A percentile compares a stretch with the other conserved stretches of the same genome.
These are phyloP conservation scores for Nissolia schottii DNA, from an alignment of 306 rosid species.

Conservation along the genomic window DNA sequence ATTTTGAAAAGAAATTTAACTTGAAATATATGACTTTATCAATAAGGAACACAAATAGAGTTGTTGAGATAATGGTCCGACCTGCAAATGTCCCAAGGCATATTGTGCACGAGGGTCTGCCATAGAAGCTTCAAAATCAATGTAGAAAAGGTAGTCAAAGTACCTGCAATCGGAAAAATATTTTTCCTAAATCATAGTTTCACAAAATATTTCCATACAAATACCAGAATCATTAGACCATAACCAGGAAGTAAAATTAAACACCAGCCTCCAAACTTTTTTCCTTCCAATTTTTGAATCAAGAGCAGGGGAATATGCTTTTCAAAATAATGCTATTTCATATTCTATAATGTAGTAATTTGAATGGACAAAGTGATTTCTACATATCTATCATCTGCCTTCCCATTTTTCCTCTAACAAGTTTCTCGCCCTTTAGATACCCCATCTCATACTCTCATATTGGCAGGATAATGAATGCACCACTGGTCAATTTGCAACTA, in stretches of 20 bases:
- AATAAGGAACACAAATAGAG: not conserved
- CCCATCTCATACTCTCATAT: not conserved
- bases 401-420: not conserved
- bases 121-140: slow-evolving; percentile 91
- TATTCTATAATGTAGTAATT: not conserved
- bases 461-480: slow-evolving; percentile 5
- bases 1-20: not conserved
- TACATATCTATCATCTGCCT: not conserved
- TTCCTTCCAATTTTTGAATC: not conserved
- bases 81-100: slow-evolving; percentile 84
- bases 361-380: slow-evolving; percentile 7
- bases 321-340: not conserved
- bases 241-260: not conserved
- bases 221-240: slow-evolving; percentile 7
- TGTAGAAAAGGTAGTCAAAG: slow-evolving; percentile 81
- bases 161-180: slow-evolving; percentile 49
- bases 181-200: not conserved
- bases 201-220: not conserved
- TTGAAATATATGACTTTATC: not conserved
- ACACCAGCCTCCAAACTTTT: not conserved
- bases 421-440: not conserved
- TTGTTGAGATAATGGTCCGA: slow-evolving; percentile 24
- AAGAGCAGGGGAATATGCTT: not conserved
- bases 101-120: slow-evolving; percentile 77
- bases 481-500: slow-evolving; percentile 4